These are phyloP conservation scores for Xylaria flabelliformis DNA, from an alignment of 495 filamentous ascomycete genomes.

Conservation along the genomic window DNA sequence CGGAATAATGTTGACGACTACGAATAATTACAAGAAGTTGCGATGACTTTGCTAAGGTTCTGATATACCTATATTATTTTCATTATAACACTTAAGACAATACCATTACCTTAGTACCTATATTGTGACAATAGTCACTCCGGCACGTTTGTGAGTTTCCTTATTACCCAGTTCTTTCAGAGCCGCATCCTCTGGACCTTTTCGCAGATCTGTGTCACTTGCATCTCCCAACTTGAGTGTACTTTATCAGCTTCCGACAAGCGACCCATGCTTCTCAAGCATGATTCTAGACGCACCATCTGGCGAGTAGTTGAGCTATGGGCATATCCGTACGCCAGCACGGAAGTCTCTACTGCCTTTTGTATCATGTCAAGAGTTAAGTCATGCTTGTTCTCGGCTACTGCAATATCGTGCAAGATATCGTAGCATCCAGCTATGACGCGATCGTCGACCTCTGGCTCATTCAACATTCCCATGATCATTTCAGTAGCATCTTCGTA, in stretches of 20 bases:
- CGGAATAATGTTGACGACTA: neutral
- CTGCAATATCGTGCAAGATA: conserved; percentile 1
- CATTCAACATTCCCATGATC: neutral
- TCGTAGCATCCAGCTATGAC: neutral
- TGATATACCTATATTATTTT: neutral
- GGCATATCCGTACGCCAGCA: neutral
- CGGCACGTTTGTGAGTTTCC: neutral
- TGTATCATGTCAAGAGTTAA: conserved; percentile 1
- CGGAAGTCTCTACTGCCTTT: neutral
- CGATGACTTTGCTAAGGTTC: neutral
- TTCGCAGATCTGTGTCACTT: neutral
- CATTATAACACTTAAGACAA: neutral
- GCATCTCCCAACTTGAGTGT: neutral
- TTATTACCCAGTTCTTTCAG: neutral
- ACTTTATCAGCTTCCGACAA: conserved; percentile 9
- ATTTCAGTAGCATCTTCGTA: conserved; percentile 5
- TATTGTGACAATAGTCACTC: neutral
- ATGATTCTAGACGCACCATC: neutral
- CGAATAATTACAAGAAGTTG: neutral
- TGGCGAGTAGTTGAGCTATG: neutral
- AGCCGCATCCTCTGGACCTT: neutral
- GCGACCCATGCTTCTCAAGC: neutral
- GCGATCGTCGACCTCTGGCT: neutral
- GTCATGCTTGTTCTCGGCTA: conserved; percentile 3
- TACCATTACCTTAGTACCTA: neutral